Evolutionary conservation across 805 yeast genomes (phyloP).

Genomic region (Tetrapisispora fleetii): DNA sequence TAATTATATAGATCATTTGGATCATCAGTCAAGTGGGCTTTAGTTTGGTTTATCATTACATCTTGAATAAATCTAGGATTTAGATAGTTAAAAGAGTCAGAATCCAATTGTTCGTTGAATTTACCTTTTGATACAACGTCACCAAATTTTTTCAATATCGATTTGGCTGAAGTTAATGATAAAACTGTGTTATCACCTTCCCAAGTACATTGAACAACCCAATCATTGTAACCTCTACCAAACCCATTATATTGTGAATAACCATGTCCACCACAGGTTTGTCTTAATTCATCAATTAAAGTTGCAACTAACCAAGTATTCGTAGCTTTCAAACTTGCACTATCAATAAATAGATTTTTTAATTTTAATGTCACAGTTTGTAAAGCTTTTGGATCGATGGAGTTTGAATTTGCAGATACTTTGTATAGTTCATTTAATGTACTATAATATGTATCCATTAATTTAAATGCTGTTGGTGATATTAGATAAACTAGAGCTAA

Average conservation of each 20-base stretch:
- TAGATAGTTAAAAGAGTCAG: constrained; percentile 22
- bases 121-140: constrained; percentile 31
- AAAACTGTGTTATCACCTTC: constrained; percentile 92
- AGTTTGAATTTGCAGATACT: constrained; percentile 32
- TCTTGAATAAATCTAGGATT: constrained; percentile 20
- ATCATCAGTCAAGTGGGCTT: constrained; percentile 24
- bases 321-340: constrained; percentile 83
- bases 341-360: constrained; percentile 71
- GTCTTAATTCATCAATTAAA: constrained; percentile 82
- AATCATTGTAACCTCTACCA: constrained; percentile 80
- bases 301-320: constrained; percentile 78
- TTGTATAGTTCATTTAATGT: constrained; percentile 46
- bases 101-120: constrained; percentile 26
- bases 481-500: constrained; percentile 71
- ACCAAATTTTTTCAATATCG: constrained; percentile 38
- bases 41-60: constrained; percentile 15
- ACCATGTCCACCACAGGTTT: constrained; percentile 94
- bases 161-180: constrained; percentile 75
- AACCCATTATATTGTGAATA: constrained; percentile 88
- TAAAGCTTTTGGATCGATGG: constrained; percentile 42
- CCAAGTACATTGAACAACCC: constrained; percentile 99
- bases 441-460: constrained; percentile 41
- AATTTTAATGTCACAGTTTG: constrained; percentile 35
- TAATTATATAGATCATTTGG: constrained; percentile 23
- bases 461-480: constrained; percentile 58